Evolutionary conservation across 805 yeast genomes (phyloP).

Genomic region (Yarrowia yakushimensis): DNA sequence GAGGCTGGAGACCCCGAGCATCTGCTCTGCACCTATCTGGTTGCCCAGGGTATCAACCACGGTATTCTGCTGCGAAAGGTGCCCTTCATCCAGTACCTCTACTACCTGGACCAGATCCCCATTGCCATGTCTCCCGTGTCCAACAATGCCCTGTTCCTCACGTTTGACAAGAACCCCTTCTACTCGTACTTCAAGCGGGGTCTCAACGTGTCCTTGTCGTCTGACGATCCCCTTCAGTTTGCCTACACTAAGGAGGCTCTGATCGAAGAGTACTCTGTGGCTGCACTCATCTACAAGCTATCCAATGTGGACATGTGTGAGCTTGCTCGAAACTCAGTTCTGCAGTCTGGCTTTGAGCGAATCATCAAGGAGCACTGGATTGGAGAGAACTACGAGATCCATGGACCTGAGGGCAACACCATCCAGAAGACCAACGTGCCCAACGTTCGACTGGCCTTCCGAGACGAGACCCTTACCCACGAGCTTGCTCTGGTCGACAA

Average conservation of each 20-base stretch:
- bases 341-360: slow-evolving; percentile 92
- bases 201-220: slow-evolving; percentile 86
- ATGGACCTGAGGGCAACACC: slow-evolving; percentile 78
- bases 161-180: slow-evolving; percentile 97
- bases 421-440: slow-evolving; percentile 96
- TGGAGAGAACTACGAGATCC: slow-evolving; percentile 53
- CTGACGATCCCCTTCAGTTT: slow-evolving; percentile 97
- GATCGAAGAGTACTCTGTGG: slow-evolving; percentile 96
- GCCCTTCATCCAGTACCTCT: slow-evolving; percentile 91
- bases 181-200: slow-evolving; percentile 88
- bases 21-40: slow-evolving; percentile 79
- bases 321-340: slow-evolving; percentile 85
- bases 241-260: slow-evolving; percentile 96
- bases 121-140: slow-evolving; percentile 98
- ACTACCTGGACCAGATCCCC: slow-evolving; percentile 91
- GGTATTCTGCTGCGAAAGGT: slow-evolving; percentile 91
- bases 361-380: slow-evolving; percentile 88
- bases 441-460: slow-evolving; percentile 73
- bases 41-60: slow-evolving; percentile 91
- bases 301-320: slow-evolving; percentile 98
- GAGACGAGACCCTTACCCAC: slow-evolving; percentile 78
- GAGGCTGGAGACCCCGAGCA: slow-evolving; percentile 99
- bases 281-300: slow-evolving; percentile 93
- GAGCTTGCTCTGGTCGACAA: slow-evolving; percentile 47
- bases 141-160: slow-evolving; percentile 90